Evolutionary conservation across 2,329 filamentous ascomycete genomes (phyloP), one percentile per base, ranked within the genome.

Genomic region (Fusarium nurragi): DNA sequence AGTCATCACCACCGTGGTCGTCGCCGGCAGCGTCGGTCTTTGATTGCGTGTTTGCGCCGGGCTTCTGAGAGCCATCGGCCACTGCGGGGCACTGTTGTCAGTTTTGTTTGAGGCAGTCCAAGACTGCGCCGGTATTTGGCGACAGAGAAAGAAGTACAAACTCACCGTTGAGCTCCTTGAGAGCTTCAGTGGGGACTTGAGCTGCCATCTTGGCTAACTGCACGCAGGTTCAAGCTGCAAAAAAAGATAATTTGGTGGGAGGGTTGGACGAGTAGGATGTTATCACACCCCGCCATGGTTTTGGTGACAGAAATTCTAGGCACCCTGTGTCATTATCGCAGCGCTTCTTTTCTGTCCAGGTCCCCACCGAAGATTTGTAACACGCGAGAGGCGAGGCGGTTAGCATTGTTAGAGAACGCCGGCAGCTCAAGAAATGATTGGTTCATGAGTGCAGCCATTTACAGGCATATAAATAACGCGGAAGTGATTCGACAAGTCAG

Each of bases 1-100:
- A 84, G 16, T 83, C 84, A 56, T 85, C 82, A 50, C 81, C 83
- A 49, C 76, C 79, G 39, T 83, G 81, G 13, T 81, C 77, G 51
- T 78, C 78, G 52, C 76, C 76, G 63, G 76, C 77, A 60, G 74
- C 74, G 34, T 77, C 75, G 40, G 76, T 73, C 41, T 78, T 76
- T 40, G 76, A 73, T 48, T 78, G 78, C 67, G 73, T 60, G 75
- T 77, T 76, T 69, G 80, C 78, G 67, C 76, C 75, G 60, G 78
- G 79, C 52, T 73, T 72, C 66, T 77, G 74, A 60, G 76, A 74
- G 65, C 74, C 73, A 54, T 80, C 77, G 67, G 74, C 76, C 71
- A 82, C 79, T 82, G 64, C 57, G 67, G 62, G 56, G 61, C 47
- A 41, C 11, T 41, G 16, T 36, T 40, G 47, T 65, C 51, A 65